Base-by-base conservation (phyloP, 257 asterid species). In the Solanum megistacrolobum region DNA sequence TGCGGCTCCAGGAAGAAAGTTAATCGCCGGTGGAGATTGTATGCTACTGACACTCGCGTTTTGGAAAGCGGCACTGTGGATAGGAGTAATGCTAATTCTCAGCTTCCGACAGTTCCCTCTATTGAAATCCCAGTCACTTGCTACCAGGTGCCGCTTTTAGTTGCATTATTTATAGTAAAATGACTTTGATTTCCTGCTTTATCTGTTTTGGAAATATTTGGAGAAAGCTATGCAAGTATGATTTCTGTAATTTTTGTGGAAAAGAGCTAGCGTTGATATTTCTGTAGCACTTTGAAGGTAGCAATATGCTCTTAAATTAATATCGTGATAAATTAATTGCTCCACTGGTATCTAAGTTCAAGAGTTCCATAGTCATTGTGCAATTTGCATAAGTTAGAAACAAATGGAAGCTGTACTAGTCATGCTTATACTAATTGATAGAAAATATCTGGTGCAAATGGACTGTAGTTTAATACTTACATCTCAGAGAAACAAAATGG, bases 71-170 rank as follows among this genome's bases (percentile, higher is more conserved):
- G 85, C 32, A 69, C 75, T 11, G 87, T 34, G 10, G 87, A 41
- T n/a, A 55, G 84, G 75, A 41, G 52, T 46, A 88, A 12, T 21
- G 82, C 27, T 60, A 88, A 43, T 86, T 86, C 87, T 48, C 86
- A 88, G 21, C 86, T 46, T 72, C 29, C 91, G 39, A 36, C 86
- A 38, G 83, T 82, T 48, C 91, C 94, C 14, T 87, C 88, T 25
- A 89, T 94, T 18, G 98, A 97, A 91, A 93, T 97, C 89, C 99
- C 98, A 29, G 96, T 94, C 94, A 93, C 98, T 71, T 96, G 99
- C 93, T 97, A 95, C 89, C 98, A 96, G 98, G 98, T 95, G 34
- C 31, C 65, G 60, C 73, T 73, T 29, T 31, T 82, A 81, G 86
- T 48, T 20, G 86, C 60, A 39, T 86, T 23, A 43, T 31, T 65